A percentile compares a stretch with the other conserved stretches of the same genome.
Conservation (phyloP, 805 yeast species). For the Cyberlindnera mycetangii region DNA sequence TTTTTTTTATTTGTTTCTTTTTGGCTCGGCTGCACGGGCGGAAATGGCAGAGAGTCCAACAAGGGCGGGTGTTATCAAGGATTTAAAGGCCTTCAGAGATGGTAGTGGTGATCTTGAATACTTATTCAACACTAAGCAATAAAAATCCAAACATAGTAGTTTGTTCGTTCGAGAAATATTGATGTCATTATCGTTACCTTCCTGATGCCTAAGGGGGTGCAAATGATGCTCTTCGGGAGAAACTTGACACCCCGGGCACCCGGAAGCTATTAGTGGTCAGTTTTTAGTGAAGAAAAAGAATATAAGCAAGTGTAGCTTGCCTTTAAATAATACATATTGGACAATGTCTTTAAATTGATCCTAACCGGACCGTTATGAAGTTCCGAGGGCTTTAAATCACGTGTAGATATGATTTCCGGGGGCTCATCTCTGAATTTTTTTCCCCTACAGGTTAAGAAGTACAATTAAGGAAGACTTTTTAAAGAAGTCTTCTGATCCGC, state of each 20-base stretch:
- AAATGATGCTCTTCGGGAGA: background rate
- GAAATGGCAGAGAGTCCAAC: conserved; percentile 3
- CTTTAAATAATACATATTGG: no score
- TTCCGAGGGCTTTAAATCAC: background rate
- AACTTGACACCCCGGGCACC: background rate
- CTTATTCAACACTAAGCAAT: no score
- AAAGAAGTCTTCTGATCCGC: background rate
- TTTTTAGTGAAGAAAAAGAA: no score
- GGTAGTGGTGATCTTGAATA: no score
- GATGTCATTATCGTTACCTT: no score
- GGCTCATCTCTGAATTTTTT: conserved; percentile 16
- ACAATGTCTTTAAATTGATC: no score
- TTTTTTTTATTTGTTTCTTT: background rate
- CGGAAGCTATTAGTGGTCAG: no score
- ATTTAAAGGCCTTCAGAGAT: no score
- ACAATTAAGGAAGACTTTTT: background rate
- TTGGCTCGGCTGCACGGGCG: background rate
- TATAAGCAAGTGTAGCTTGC: background rate
- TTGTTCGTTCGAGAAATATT: no score
- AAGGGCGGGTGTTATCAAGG: background rate
- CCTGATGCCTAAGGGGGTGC: background rate
- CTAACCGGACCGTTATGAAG: background rate
- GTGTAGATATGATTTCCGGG: conserved; percentile 2
- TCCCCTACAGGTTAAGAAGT: background rate
- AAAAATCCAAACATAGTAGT: no score